Evolutionary conservation across 805 yeast species (phyloP).

Genomic region (Ogataea chonburiensis): DNA sequence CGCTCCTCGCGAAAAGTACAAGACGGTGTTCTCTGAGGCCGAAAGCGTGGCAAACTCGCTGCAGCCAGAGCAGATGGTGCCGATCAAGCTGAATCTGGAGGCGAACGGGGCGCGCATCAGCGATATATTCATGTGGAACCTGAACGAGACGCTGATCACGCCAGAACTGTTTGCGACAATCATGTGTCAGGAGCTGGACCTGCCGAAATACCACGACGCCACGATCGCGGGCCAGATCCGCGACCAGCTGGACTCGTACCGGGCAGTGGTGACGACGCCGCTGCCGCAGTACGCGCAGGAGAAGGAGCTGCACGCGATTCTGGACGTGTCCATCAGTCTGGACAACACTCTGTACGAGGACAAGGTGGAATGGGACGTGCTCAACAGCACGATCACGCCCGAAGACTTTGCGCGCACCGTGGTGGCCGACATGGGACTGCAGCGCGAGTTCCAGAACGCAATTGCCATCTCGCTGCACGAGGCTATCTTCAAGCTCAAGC

Average conservation of each 20-base stretch:
- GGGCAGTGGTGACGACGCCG: constrained; percentile 59
- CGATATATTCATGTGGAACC: constrained; percentile 75
- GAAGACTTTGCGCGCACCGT: constrained; percentile 80
- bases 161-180: constrained; percentile 76
- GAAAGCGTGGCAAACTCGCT: constrained; percentile 37
- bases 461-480: constrained; percentile 87
- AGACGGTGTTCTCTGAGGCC: constrained; percentile 31
- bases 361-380: constrained; percentile 90
- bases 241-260: constrained; percentile 78
- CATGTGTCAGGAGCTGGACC: constrained; percentile 79
- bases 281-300: constrained; percentile 47
- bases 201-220: constrained; percentile 62
- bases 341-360: constrained; percentile 86
- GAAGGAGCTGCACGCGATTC: constrained; percentile 68
- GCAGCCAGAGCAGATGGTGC: constrained; percentile 51
- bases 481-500: constrained; percentile 67
- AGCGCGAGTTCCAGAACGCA: constrained; percentile 85
- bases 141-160: constrained; percentile 59
- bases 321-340: constrained; percentile 77
- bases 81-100: constrained; percentile 63
- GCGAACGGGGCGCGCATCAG: constrained; percentile 51
- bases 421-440: constrained; percentile 79
- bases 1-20: constrained; percentile 41
- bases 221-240: constrained; percentile 69
- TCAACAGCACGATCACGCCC: constrained; percentile 58